Conservation (phyloP, 805 yeast species). For the Pichia insulana region DNA sequence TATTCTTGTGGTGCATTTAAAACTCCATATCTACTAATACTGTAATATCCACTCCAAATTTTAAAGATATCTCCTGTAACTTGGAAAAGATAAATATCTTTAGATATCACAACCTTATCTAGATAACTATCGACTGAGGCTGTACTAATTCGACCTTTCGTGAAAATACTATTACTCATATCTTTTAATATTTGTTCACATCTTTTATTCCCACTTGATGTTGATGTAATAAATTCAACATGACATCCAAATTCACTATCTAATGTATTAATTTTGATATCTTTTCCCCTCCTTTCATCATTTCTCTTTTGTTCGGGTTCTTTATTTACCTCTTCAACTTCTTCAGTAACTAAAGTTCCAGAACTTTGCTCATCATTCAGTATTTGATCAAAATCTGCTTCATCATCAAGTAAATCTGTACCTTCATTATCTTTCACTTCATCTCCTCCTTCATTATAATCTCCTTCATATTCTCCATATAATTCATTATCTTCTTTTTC, state of each 20-base stretch:
- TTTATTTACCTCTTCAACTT: not conserved
- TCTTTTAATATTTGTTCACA: constrained; percentile 11
- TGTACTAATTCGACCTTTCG: constrained; percentile 48
- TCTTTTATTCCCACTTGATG: constrained; percentile 10
- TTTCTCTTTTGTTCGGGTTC: not conserved
- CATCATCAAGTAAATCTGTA: constrained; percentile 11
- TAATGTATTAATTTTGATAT: not conserved
- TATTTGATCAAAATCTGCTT: constrained; percentile 14
- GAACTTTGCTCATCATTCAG: constrained; percentile 4
- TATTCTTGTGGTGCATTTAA: constrained; percentile 38
- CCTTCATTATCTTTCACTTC: constrained; percentile 8
- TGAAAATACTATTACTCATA: constrained; percentile 35
- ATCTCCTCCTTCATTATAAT: constrained; percentile 3
- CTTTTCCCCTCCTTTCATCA: not conserved
- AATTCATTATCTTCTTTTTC: constrained; percentile 10
- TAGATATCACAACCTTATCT: constrained; percentile 33
- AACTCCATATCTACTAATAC: constrained; percentile 49
- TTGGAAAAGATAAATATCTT: constrained; percentile 47
- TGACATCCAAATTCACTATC: not conserved
- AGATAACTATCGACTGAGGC: constrained; percentile 50
- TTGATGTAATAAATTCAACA: not conserved
- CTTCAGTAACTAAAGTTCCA: not conserved
- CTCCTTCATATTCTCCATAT: constrained; percentile 1
- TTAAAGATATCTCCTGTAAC: constrained; percentile 25
- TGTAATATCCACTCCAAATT: constrained; percentile 38